Conservation (phyloP, 768 basidiomycete species). For the Suillus luteus region DNA sequence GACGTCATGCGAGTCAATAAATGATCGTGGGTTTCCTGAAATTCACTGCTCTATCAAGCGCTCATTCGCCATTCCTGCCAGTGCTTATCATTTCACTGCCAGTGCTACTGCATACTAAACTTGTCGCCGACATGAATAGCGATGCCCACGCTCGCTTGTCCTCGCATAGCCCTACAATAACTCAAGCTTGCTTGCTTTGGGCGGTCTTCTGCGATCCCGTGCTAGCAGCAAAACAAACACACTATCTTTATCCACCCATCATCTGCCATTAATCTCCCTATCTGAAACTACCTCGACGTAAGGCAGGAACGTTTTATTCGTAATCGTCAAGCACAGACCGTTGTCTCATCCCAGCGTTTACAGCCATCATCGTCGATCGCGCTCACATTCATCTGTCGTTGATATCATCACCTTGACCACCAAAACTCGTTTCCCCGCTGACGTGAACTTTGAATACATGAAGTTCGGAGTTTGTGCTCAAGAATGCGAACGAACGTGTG, state of each 20-base stretch:
- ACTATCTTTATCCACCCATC: not conserved
- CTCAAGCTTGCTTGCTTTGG: not conserved
- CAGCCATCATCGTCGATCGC: not conserved
- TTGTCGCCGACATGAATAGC: not conserved
- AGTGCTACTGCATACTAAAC: not conserved
- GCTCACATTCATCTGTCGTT: not conserved
- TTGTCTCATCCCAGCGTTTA: not conserved
- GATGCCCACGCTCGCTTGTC: not conserved
- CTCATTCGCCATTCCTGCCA: not conserved
- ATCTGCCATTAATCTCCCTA: not conserved
- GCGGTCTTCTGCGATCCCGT: not conserved
- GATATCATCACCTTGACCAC: too few relatives aligned
- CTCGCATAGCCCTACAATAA: not conserved
- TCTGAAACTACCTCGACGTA: not conserved
- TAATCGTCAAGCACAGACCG: not conserved
- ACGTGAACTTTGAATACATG: not conserved
- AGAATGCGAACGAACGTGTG: not conserved
- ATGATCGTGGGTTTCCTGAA: conserved; percentile 1
- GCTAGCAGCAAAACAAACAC: not conserved
- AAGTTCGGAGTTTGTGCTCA: not conserved
- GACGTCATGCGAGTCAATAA: not conserved
- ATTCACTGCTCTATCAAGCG: not conserved
- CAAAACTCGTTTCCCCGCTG: not conserved
- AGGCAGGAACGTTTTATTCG: not conserved
- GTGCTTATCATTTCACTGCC: not conserved